These are phyloP conservation scores for Pythium aristosporum DNA, from an alignment of 352 stramenopile genomes.

Conservation along the genomic window DNA sequence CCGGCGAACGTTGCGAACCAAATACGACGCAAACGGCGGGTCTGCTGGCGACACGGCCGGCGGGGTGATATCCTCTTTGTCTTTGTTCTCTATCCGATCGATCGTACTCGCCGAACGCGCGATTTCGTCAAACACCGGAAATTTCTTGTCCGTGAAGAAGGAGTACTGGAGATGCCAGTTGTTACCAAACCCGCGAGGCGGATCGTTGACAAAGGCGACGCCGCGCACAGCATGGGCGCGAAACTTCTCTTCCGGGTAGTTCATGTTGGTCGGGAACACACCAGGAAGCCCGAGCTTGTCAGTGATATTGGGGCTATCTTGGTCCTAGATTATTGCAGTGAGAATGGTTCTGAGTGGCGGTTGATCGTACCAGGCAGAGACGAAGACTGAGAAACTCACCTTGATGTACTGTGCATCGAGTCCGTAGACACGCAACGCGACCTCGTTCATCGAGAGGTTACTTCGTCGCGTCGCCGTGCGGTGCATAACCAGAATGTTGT, in stretches of 20 bases:
- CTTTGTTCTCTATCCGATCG: conserved; percentile 28
- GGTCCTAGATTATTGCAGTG: conserved; percentile 35
- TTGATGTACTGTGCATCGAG: conserved; percentile 76
- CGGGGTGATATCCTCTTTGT: conserved; percentile 1
- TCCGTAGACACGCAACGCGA: conserved; percentile 56
- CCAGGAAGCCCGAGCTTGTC: conserved; percentile 71
- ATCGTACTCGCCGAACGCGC: conserved; percentile 52
- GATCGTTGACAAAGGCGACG: conserved; percentile 69
- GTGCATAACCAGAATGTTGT: conserved; percentile 80
- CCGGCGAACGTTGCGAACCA: conserved; percentile 78
- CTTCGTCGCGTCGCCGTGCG: conserved; percentile 46
- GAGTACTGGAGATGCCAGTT: conserved; percentile 87
- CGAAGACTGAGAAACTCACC: conserved; percentile 29
- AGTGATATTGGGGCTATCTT: conserved; percentile 59
- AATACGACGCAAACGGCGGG: conserved; percentile 69
- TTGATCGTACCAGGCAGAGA: not conserved
- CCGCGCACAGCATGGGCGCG: conserved; percentile 70
- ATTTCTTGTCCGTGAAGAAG: conserved; percentile 77
- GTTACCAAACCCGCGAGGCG: conserved; percentile 72
- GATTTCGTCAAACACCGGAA: conserved; percentile 72
- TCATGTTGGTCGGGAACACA: conserved; percentile 74
- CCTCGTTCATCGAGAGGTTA: conserved; percentile 48
- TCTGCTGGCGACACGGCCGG: conserved; percentile 25
- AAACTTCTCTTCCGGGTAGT: conserved; percentile 81
- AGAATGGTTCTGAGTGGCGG: not conserved